Percentiles rank a stretch among this genome's conserved stretches.
These are phyloP conservation scores for Mucor saturninus DNA, from an alignment of 371 early-diverging fungal species.

Conservation along the genomic window DNA sequence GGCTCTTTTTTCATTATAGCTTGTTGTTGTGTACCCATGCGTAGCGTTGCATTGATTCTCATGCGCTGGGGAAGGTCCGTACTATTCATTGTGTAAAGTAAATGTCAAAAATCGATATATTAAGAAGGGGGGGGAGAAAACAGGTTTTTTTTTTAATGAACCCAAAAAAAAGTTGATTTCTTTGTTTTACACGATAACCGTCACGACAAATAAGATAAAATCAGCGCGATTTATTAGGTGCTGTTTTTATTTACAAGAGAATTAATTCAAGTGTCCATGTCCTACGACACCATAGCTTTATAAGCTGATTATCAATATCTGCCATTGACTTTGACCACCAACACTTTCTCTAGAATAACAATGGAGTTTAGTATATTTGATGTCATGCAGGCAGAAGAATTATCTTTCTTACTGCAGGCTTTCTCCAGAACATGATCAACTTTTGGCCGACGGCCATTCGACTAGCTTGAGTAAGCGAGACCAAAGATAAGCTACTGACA, in stretches of 20 bases:
- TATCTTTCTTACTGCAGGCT: constrained; percentile 62
- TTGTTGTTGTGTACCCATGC: background rate
- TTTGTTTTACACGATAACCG: background rate
- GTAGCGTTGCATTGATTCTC: background rate
- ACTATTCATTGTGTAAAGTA: background rate
- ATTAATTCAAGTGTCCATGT: constrained; percentile 77
- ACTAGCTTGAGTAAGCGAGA: constrained; percentile 56
- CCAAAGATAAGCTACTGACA: constrained; percentile 66
- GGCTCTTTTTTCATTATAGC: background rate
- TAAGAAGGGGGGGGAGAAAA: no score
- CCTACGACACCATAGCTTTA: constrained; percentile 71
- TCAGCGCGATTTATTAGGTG: background rate
- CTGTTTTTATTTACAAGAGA: constrained; percentile 46
- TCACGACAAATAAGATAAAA: background rate
- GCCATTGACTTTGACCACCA: constrained; percentile 75
- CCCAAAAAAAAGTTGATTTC: no score
- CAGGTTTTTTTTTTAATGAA: no score
- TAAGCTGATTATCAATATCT: constrained; percentile 49
- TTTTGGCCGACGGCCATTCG: constrained; percentile 69
- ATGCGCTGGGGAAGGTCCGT: background rate
- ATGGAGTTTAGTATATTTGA: no score
- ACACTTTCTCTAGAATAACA: constrained; percentile 4
- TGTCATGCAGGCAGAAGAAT: no score
- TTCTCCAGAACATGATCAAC: constrained; percentile 73
- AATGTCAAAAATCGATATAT: no score